phyloP scores from a whole-genome alignment of 805 yeast species.

The Clavispora santaluciae region DNA sequence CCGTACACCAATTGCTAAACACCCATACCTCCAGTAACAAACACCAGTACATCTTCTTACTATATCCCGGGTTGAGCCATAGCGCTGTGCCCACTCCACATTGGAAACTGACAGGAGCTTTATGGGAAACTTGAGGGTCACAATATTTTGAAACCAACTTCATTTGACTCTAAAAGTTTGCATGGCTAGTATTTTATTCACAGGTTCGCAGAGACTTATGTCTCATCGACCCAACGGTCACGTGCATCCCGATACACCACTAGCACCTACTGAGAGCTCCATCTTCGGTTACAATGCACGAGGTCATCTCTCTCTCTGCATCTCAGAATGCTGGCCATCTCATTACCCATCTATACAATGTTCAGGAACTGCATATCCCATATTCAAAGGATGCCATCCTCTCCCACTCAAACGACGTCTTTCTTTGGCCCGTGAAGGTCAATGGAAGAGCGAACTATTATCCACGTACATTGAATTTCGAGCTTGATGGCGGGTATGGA shows the following conservation, averaged over 20 bases:
- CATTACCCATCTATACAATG: conserved; percentile 75
- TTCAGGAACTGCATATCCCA: conserved; percentile 66
- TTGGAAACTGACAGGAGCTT: too few species aligned
- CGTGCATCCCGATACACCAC: background rate
- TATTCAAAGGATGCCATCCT: conserved; percentile 43
- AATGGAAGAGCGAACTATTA: conserved; percentile 45
- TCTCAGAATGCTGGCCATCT: conserved; percentile 74
- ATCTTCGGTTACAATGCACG: conserved; percentile 25
- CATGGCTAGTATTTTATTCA: too few species aligned
- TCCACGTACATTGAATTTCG: conserved; percentile 86
- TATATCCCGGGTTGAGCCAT: too few species aligned
- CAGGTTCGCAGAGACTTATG: too few species aligned
- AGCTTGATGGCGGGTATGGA: conserved; percentile 72
- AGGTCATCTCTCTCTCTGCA: conserved; percentile 64
- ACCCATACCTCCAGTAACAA: background rate
- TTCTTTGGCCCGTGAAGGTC: conserved; percentile 17
- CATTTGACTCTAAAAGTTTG: too few species aligned
- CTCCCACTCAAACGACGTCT: conserved; percentile 42
- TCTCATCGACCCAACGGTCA: background rate
- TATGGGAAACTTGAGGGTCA: too few species aligned
- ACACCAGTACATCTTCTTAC: too few species aligned
- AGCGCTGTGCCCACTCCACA: too few species aligned
- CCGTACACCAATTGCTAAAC: background rate
- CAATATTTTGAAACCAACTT: too few species aligned
- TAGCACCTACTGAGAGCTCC: background rate